Conservation (phyloP, 2,329 filamentous ascomycete genomes). For the Xylariaceae sp. region DNA sequence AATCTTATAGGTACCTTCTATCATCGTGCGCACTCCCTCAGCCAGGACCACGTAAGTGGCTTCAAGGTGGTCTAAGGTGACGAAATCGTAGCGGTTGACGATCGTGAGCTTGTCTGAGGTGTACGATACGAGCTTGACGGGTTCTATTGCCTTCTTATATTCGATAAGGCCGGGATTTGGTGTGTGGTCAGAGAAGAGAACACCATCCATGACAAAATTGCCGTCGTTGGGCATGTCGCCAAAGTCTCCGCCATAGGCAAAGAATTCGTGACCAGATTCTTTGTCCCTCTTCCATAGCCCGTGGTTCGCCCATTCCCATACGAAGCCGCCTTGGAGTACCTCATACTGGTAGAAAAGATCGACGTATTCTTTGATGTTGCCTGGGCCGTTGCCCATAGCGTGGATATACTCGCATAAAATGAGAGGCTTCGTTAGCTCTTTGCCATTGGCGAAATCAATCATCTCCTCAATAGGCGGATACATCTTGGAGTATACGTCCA, state of each 20-base stretch:
- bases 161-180: constrained; percentile 41
- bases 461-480: constrained; percentile 46
- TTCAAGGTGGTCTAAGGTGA: constrained; percentile 37
- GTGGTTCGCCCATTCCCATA: constrained; percentile 58
- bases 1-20: constrained; percentile 25
- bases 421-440: constrained; percentile 43
- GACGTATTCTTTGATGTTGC: constrained; percentile 59
- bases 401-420: constrained; percentile 47
- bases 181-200: constrained; percentile 43
- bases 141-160: constrained; percentile 44
- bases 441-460: constrained; percentile 34
- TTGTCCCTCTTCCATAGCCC: constrained; percentile 40
- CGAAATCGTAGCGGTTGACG: constrained; percentile 40
- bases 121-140: constrained; percentile 39
- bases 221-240: constrained; percentile 52
- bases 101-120: constrained; percentile 29
- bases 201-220: constrained; percentile 50
- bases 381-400: constrained; percentile 65
- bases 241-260: constrained; percentile 38
- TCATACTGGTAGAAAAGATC: constrained; percentile 54
- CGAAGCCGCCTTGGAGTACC: constrained; percentile 55
- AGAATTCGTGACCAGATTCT: constrained; percentile 40
- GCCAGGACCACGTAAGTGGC: constrained; percentile 30
- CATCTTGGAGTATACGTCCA: constrained; percentile 58
- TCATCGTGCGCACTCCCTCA: constrained; percentile 25